A percentile compares a stretch with the other conserved stretches of the same genome.
phyloP scores from a whole-genome alignment of 768 basidiomycete genomes.

The Russula sp. region DNA sequence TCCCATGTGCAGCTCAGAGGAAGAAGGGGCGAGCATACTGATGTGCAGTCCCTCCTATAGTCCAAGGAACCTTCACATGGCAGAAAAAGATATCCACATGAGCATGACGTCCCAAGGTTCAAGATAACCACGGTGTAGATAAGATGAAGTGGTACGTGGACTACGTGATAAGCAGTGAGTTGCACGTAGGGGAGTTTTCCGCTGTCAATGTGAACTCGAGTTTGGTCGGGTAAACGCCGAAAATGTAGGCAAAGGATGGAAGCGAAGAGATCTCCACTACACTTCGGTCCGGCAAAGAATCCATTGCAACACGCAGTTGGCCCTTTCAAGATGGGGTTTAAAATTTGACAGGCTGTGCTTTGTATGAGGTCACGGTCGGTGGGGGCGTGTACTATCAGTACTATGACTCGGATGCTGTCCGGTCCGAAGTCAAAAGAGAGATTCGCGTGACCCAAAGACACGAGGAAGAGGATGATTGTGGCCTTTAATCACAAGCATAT shows the following conservation, averaged over 20 bases:
- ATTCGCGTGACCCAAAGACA: conserved; percentile 4
- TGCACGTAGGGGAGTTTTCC: not conserved
- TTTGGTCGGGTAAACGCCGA: not conserved
- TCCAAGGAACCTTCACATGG: not conserved
- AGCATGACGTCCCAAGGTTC: not conserved
- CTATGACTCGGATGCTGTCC: not conserved
- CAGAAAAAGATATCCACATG: not conserved
- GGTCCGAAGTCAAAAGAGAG: not conserved
- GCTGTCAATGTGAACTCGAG: not conserved
- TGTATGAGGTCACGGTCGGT: not conserved
- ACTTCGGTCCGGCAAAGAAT: not conserved
- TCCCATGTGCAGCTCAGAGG: not conserved
- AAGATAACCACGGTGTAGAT: not conserved
- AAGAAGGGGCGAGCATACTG: not conserved
- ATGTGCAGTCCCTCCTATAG: not conserved
- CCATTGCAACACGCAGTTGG: not conserved
- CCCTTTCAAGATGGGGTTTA: not conserved
- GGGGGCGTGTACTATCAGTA: not conserved
- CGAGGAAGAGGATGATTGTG: not conserved
- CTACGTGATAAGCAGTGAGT: conserved; percentile 1
- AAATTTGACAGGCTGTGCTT: not conserved
- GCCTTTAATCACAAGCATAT: not conserved
- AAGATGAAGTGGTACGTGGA: not conserved
- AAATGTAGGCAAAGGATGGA: not conserved
- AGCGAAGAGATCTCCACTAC: not conserved